A percentile compares a stretch with the other conserved stretches of the same genome.
phyloP scores from a whole-genome alignment of 148 eudicot genomes.

The Chenopodium suecicum region DNA sequence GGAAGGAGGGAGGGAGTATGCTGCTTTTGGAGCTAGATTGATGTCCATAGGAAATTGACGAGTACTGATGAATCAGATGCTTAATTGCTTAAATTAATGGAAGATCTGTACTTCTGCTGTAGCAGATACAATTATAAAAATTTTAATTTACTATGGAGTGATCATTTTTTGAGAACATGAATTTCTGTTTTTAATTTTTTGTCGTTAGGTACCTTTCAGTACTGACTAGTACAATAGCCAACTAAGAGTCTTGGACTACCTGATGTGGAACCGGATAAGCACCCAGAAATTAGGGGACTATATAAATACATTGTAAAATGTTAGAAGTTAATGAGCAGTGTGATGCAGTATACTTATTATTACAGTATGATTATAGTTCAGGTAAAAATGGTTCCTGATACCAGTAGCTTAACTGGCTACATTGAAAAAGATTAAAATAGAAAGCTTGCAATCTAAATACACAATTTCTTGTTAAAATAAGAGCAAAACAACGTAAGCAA shows the following conservation, averaged over 20 bases:
- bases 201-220: slow-evolving; percentile 2
- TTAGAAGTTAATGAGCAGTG: neutral
- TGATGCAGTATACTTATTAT: neutral
- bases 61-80: neutral
- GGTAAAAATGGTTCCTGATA: slow-evolving; percentile 1
- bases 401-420: neutral
- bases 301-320: neutral
- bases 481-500: neutral
- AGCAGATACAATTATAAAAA: neutral
- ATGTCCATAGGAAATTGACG: neutral
- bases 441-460: slow-evolving; percentile 1
- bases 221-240: slow-evolving; percentile 5
- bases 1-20: too few species aligned
- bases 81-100: neutral
- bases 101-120: neutral
- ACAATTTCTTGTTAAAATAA: neutral
- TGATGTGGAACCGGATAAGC: neutral
- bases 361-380: slow-evolving; percentile 12
- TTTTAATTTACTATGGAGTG: too few species aligned
- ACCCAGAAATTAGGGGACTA: neutral
- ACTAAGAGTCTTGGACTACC: slow-evolving; percentile 2
- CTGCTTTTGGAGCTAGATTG: neutral
- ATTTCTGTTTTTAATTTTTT: neutral
- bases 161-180: neutral
- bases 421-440: neutral